phyloP scores from a whole-genome alignment of 768 basidiomycete species.

The Suillus luteus region DNA sequence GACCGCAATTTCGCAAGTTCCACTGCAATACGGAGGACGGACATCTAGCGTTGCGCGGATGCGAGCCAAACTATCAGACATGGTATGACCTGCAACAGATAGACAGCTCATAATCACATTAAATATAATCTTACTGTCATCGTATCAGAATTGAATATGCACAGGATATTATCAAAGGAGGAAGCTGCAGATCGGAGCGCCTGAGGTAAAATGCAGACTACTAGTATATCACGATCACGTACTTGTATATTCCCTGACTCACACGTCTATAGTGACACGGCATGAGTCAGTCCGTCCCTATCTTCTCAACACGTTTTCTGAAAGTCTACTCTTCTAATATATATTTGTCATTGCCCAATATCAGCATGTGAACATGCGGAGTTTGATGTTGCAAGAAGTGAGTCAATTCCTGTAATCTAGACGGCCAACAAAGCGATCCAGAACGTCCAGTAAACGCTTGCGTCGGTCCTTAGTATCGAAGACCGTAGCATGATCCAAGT shows the following conservation, averaged over 20 bases:
- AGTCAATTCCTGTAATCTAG: constrained; percentile 9
- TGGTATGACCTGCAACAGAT: not conserved
- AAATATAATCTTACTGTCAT: not conserved
- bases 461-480: constrained; percentile 35
- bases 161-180: not conserved
- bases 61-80: constrained; percentile 15
- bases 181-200: not conserved
- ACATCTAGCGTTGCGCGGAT: constrained; percentile 6
- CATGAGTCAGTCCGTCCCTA: constrained; percentile 7
- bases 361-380: not conserved
- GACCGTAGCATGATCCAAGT: constrained; percentile 44
- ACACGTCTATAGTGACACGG: not conserved
- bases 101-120: not conserved
- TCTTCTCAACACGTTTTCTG: not conserved
- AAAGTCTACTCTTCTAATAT: not conserved
- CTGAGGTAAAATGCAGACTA: not conserved
- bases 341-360: not conserved
- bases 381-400: constrained; percentile 6
- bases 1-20: not conserved
- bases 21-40: constrained; percentile 7
- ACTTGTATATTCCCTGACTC: not conserved
- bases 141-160: not conserved
- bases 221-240: not conserved
- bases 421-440: constrained; percentile 32
- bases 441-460: constrained; percentile 31